A percentile compares a stretch with the other conserved stretches of the same genome.
Evolutionary conservation across 345 rosid genomes (phyloP).

Genomic region (Cardamine chenopodiifolia): DNA sequence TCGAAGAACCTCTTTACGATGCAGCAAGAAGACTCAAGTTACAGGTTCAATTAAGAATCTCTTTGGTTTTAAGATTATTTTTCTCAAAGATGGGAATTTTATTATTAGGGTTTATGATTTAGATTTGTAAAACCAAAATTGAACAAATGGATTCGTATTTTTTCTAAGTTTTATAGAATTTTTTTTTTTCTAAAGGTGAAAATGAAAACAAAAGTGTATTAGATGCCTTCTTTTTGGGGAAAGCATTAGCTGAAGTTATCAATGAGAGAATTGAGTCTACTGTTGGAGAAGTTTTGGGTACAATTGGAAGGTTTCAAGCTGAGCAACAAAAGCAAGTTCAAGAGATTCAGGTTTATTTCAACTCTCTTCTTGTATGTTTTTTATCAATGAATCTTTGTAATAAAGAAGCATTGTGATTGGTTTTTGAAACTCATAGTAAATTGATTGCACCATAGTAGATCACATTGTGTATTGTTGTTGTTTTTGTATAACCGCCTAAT

Average conservation of each 20-base stretch:
- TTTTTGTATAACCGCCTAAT: too few relatives aligned
- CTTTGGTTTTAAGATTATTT: not conserved
- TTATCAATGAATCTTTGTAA: not conserved
- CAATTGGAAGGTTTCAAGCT: constrained; percentile 73
- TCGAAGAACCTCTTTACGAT: constrained; percentile 36
- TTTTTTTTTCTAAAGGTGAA: constrained; percentile 55
- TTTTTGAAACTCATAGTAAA: not conserved
- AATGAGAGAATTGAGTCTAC: constrained; percentile 81
- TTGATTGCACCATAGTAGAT: not conserved
- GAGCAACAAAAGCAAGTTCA: constrained; percentile 92
- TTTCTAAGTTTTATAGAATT: not conserved
- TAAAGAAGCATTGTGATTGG: not conserved
- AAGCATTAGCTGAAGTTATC: constrained; percentile 86
- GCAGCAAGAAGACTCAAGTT: constrained; percentile 43
- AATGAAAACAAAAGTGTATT: constrained; percentile 62
- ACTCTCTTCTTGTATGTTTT: not conserved
- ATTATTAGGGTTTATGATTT: not conserved
- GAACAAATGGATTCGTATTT: not conserved
- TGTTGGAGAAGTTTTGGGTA: constrained; percentile 78
- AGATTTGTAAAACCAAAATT: not conserved
- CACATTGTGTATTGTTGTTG: not conserved
- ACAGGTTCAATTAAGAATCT: constrained; percentile 45
- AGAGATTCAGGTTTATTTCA: constrained; percentile 70
- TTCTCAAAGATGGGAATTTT: not conserved
- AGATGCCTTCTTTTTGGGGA: constrained; percentile 95